Percentiles rank a stretch among this genome's conserved stretches.
phyloP scores from a whole-genome alignment of 179 eudicot species.

The Actinidia polygama region DNA sequence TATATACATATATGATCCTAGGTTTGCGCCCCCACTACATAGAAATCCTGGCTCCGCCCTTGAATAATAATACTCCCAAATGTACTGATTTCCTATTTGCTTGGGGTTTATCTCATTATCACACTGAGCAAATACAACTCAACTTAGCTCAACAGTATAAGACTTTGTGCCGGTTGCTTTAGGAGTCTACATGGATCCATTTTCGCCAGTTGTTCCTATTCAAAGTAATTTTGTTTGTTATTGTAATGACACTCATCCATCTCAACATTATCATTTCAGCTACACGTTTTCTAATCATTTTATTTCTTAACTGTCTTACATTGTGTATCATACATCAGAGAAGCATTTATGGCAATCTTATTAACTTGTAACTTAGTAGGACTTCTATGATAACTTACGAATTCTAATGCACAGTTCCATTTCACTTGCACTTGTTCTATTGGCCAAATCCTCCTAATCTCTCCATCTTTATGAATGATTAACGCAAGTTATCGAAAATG shows the following conservation, averaged over 20 bases:
- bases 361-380: neutral
- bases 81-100: too few relatives aligned
- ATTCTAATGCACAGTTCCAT: neutral
- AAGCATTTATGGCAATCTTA: neutral
- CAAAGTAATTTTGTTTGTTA: too few relatives aligned
- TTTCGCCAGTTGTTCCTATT: too few relatives aligned
- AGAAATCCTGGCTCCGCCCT: too few relatives aligned
- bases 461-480: neutral
- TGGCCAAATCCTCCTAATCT: constrained; percentile 1
- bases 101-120: too few relatives aligned
- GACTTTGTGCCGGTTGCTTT: too few relatives aligned
- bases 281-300: neutral
- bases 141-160: too few relatives aligned
- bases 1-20: too few relatives aligned
- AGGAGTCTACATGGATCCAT: too few relatives aligned
- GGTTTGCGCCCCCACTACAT: too few relatives aligned
- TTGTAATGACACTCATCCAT: neutral
- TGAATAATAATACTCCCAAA: too few relatives aligned
- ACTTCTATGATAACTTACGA: neutral
- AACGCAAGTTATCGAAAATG: neutral
- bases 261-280: neutral
- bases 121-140: too few relatives aligned
- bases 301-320: neutral
- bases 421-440: neutral
- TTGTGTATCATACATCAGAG: neutral